These are phyloP conservation scores for Gypsophila paniculata DNA, from an alignment of 179 eudicot genomes.

Conservation along the genomic window DNA sequence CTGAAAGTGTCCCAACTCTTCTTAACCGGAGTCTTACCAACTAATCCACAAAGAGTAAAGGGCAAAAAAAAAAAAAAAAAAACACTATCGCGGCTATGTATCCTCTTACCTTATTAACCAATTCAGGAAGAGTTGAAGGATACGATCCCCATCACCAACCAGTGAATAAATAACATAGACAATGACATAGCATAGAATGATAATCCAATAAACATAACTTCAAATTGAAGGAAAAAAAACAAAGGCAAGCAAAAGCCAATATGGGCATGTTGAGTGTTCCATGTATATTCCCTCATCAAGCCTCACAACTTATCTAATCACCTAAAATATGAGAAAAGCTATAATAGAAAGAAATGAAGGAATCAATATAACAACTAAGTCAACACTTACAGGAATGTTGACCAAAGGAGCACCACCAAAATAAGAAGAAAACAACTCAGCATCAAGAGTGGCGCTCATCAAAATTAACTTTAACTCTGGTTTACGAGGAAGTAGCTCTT, in stretches of 20 bases:
- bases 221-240: not conserved
- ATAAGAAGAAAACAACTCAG: constrained; percentile 72
- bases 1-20: too few species aligned
- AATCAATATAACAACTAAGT: not conserved
- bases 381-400: constrained; percentile 57
- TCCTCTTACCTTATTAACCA: too few species aligned
- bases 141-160: too few species aligned
- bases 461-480: constrained; percentile 68
- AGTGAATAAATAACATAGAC: too few species aligned
- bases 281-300: not conserved
- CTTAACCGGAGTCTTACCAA: too few species aligned
- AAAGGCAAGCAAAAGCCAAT: not conserved
- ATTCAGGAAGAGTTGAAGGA: too few species aligned
- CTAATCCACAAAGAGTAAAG: too few species aligned
- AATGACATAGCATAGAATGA: not conserved
- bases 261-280: not conserved
- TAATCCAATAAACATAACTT: too few species aligned
- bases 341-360: not conserved
- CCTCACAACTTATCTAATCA: not conserved
- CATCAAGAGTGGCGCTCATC: constrained; percentile 90
- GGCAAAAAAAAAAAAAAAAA: too few species aligned
- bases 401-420: constrained; percentile 64
- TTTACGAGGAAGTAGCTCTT: constrained; percentile 67
- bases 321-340: not conserved
- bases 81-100: too few species aligned